These are phyloP conservation scores for Pseudonitzschia delicatissima DNA, from an alignment of 108 stramenopile species.

Conservation along the genomic window DNA sequence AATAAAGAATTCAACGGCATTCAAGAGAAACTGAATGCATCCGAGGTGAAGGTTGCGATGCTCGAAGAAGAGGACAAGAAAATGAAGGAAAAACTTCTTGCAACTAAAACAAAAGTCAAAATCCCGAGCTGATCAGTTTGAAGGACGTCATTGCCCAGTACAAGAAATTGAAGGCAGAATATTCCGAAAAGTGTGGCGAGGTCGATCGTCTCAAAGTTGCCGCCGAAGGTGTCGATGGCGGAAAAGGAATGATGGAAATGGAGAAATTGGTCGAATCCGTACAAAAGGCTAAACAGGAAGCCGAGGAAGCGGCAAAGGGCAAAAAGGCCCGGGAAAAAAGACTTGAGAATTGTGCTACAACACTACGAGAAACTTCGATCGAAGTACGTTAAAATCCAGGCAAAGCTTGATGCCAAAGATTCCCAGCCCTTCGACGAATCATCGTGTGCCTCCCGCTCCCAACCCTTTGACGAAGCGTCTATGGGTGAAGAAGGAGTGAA, in stretches of 20 bases:
- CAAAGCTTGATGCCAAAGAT: background rate
- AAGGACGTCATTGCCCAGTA: slow-evolving; percentile 28
- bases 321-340: slow-evolving; percentile 18
- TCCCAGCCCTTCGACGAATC: no score
- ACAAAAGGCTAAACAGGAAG: slow-evolving; percentile 5
- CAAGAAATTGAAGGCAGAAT: slow-evolving; percentile 24
- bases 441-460: no score
- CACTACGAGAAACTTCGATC: slow-evolving; percentile 26
- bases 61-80: slow-evolving; percentile 15
- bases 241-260: slow-evolving; percentile 16
- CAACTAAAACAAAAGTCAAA: slow-evolving; percentile 17
- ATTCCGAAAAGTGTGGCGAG: slow-evolving; percentile 1
- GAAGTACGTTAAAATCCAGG: slow-evolving; percentile 1
- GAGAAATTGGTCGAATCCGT: slow-evolving; percentile 17
- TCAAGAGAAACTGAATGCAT: slow-evolving; percentile 4
- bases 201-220: slow-evolving; percentile 14
- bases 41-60: slow-evolving; percentile 12
- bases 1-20: slow-evolving; percentile 10
- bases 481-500: background rate
- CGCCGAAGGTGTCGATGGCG: background rate
- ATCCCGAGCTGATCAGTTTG: slow-evolving; percentile 10
- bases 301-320: background rate
- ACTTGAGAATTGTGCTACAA: slow-evolving; percentile 20
- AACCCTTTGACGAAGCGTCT: no score
- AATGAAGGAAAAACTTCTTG: background rate